Base-by-base conservation (phyloP, 2,329 filamentous ascomycete genomes). In the Gnomoniopsis smithogilvyi region DNA sequence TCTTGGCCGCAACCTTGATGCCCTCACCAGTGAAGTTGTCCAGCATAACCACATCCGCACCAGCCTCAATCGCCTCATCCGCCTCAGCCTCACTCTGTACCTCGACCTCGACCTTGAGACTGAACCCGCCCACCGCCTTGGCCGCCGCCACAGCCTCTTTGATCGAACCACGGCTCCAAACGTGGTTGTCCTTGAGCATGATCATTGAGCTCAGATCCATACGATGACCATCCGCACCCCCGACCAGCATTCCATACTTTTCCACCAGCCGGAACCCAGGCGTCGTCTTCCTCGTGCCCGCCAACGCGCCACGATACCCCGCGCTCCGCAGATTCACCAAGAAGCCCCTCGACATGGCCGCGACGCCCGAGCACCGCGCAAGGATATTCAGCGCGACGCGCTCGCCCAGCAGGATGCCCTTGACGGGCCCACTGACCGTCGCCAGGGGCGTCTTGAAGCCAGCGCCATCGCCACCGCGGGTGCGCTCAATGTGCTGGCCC, bases 111-210 rank as follows among this genome's bases (percentile, higher is more conserved):
- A 99, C 84, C 80, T 98, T 99, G 60, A 96, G 81, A 45, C 90
- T 86, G 74, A 98, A 99, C 0, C 95, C 95, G 10, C 87, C 94
- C 0, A 89, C 91, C 12, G 87, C 81, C 72, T 91, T 91, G 24
- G 95, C 95, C 2, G 94, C 91, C 45, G 79, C 79, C 24, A 99
- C 93, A 6, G 95, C 95, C 22, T 90, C 86, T 1, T 89, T 87
- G 73, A 99, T 98, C 70, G 89, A 91, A 26, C 89, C 89, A 56
- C 90, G 88, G 63, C 91, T 92, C 89, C 94, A 97, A 59, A 99
- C 89, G 75, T 99, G 95, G 75, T 99, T 99, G 76, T 99, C 95
- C 79, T 99, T 99, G 64, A 99, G 82, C 95, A 99, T 99, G 58
- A 93, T 93, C 95, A 99, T 98, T 64, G 88, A 85, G 72, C 87